These are phyloP conservation scores for Ceratobasidium sp. DNA, from an alignment of 1,284 basidiomycete species.

Conservation along the genomic window DNA sequence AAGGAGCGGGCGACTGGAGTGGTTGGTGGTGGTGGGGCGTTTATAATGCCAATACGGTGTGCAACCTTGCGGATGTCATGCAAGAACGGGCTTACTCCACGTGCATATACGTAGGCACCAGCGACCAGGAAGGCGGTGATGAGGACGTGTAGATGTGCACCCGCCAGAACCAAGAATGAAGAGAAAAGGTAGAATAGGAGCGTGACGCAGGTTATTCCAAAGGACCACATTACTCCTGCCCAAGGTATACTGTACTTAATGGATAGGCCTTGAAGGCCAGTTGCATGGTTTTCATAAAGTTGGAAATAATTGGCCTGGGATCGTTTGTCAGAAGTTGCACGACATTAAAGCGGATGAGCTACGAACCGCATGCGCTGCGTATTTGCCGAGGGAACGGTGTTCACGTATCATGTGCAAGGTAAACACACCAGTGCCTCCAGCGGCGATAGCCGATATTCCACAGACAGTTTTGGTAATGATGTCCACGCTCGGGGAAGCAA, in stretches of 20 bases:
- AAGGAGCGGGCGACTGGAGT: background rate
- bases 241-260: constrained; percentile 30
- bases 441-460: constrained; percentile 14
- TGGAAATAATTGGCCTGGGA: constrained; percentile 38
- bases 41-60: constrained; percentile 1
- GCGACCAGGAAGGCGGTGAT: constrained; percentile 27
- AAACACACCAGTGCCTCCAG: constrained; percentile 20
- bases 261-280: constrained; percentile 22
- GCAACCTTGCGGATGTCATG: constrained; percentile 1
- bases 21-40: background rate
- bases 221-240: constrained; percentile 39
- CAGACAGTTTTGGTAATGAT: constrained; percentile 19
- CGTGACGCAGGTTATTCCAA: constrained; percentile 17
- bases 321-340: background rate
- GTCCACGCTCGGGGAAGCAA: constrained; percentile 13
- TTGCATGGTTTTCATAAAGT: constrained; percentile 18
- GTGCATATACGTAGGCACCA: constrained; percentile 36
- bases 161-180: constrained; percentile 8
- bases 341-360: background rate
- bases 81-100: background rate
- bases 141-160: constrained; percentile 11
- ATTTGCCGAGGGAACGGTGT: constrained; percentile 34
- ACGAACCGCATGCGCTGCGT: constrained; percentile 34
- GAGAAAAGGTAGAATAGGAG: constrained; percentile 15
- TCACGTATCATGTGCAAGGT: constrained; percentile 18